Percentiles rank a stretch among this genome's conserved stretches.
Conservation (phyloP, 768 basidiomycete genomes). For the Ramaria rubella region DNA sequence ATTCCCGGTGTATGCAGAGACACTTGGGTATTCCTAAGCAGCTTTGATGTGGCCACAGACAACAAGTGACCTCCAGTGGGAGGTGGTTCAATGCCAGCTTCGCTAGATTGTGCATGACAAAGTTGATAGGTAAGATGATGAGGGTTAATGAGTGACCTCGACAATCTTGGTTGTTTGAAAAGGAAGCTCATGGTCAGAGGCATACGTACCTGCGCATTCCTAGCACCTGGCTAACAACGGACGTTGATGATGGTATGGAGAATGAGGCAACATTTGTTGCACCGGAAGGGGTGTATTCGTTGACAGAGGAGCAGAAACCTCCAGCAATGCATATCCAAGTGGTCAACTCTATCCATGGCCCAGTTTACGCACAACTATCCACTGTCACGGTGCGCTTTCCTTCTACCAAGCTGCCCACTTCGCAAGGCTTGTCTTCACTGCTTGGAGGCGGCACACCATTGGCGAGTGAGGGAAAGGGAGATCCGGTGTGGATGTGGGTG, state of each 20-base stretch:
- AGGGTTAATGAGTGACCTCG: not conserved
- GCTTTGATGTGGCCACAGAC: conserved; percentile 59
- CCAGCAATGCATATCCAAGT: conserved; percentile 36
- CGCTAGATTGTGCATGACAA: not conserved
- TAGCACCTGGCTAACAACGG: not conserved
- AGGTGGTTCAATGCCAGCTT: conserved; percentile 39
- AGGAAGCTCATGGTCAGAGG: not conserved
- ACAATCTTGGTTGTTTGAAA: not conserved
- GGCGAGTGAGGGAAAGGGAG: too few relatives aligned
- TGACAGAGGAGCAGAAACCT: conserved; percentile 81
- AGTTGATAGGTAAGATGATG: not conserved
- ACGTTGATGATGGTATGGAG: conserved; percentile 45
- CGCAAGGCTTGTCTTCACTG: conserved; percentile 61
- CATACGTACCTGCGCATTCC: not conserved
- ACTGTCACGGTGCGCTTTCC: conserved; percentile 59
- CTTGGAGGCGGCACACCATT: conserved; percentile 52
- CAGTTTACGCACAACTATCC: conserved; percentile 52
- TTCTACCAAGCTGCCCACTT: conserved; percentile 40
- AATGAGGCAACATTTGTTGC: conserved; percentile 81
- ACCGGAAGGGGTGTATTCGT: conserved; percentile 84
- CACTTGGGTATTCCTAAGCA: conserved; percentile 55
- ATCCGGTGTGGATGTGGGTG: too few relatives aligned
- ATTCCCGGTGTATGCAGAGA: conserved; percentile 70
- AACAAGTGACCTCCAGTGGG: conserved; percentile 74
- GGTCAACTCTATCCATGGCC: conserved; percentile 22